Percentiles rank a stretch among this genome's conserved stretches.
Evolutionary conservation across 2,329 filamentous ascomycete genomes (phyloP).

Genomic region (Plectosphaerella sp.): DNA sequence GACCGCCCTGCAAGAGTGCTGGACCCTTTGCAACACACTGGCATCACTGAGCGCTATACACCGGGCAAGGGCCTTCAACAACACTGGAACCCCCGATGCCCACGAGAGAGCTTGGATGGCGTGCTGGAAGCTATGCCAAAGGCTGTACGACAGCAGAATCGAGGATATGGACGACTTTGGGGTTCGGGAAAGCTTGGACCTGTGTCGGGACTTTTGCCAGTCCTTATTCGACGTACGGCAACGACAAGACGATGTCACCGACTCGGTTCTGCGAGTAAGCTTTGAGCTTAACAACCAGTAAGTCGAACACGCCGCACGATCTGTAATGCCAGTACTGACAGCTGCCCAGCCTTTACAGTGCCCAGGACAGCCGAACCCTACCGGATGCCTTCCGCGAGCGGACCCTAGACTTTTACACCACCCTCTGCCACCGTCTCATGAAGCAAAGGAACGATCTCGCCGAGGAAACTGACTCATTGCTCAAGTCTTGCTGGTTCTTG

Average conservation of each 20-base stretch:
- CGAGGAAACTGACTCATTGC: conserved; percentile 77
- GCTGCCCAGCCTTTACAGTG: conserved; percentile 68
- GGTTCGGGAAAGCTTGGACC: conserved; percentile 71
- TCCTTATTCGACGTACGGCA: conserved; percentile 81
- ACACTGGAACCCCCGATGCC: conserved; percentile 66
- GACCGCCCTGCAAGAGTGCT: conserved; percentile 79
- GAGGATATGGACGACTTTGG: conserved; percentile 63
- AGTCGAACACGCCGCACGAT: conserved; percentile 17
- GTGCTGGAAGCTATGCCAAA: conserved; percentile 90
- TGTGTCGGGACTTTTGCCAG: conserved; percentile 90
- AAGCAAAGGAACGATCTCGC: conserved; percentile 78
- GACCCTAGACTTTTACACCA: conserved; percentile 92
- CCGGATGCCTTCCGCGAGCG: conserved; percentile 85
- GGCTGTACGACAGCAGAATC: conserved; percentile 76
- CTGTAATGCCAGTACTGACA: not conserved
- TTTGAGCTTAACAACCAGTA: conserved; percentile 93
- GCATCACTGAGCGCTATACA: conserved; percentile 82
- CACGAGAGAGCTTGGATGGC: conserved; percentile 90
- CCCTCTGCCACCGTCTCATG: conserved; percentile 92
- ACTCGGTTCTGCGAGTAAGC: conserved; percentile 85
- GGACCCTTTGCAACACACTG: conserved; percentile 89
- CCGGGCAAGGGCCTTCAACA: conserved; percentile 72
- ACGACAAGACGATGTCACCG: conserved; percentile 71
- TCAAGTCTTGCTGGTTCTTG: conserved; percentile 83
- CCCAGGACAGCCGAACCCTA: conserved; percentile 72